Evolutionary conservation across 352 stramenopile species (phyloP), one percentile per base, ranked within the genome.

Genomic region (Globisporangium canariense): DNA sequence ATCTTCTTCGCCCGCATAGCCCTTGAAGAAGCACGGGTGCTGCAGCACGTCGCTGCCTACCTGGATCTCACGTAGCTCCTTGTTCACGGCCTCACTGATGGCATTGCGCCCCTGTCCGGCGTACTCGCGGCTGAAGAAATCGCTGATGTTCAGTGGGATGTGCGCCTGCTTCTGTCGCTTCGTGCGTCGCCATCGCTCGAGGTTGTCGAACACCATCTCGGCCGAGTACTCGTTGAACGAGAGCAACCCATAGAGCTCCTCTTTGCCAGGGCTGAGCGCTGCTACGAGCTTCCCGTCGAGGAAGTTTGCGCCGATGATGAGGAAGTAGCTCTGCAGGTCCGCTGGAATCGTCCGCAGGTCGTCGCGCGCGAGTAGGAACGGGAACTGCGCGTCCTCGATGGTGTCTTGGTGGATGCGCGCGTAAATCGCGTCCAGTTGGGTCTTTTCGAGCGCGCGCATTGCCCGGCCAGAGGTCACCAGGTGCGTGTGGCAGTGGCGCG

Each of bases 81-180:
- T 71, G 51, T 72, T 69, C 32, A 87, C 49, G 1, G 71, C 62
- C 18, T 71, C 58, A 2, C 62, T 49, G 16, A 79, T 13, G 0
- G 46, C 61, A 2, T 67, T 47, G 47, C 72, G 71, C 6, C 77
- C 80, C 38, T 78, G 80, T 45, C 78, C 79, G 3, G 59, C 7
- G 58, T 84, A 87, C 53, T 82, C 75, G 18, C 70, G 78, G 5
- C 71, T 68, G 71, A 86, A 89, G 41, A 93, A 89, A 46, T 93
- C 84, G 22, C 67, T 88, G 20, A 62, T 75, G 54, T 91, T 90
- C 49, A 93, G 74, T 28, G 78, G 71, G 22, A 79, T 75, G n/a
- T 73, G 77, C 34, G 78, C 62, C 57, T 87, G 72, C 62, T 83
- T 81, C 58, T 83, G 72, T 20, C 84, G 74, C 53, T 89, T 87